Conservation (phyloP, 2,329 filamentous ascomycete species). For the Ophiobolus disseminans region DNA sequence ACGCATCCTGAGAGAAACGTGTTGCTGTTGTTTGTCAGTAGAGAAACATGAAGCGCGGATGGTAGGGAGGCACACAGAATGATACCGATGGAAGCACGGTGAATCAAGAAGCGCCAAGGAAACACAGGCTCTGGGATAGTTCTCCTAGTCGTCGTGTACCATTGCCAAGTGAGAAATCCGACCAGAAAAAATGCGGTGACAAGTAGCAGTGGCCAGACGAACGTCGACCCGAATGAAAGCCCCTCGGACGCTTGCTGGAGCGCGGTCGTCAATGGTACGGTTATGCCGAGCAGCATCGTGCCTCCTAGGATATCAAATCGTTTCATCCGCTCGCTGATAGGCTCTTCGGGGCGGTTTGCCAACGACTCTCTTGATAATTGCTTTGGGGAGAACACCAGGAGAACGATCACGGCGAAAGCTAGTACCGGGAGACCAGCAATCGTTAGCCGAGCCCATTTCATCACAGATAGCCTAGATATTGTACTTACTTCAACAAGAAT, state of each 20-base stretch:
- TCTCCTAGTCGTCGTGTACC: slow-evolving; percentile 16
- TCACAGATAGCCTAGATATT: background rate
- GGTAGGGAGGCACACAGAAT: slow-evolving; percentile 13
- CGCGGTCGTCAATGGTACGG: slow-evolving; percentile 20
- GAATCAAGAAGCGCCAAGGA: slow-evolving; percentile 20
- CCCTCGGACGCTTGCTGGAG: slow-evolving; percentile 21
- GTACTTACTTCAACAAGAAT: slow-evolving; percentile 26
- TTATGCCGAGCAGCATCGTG: slow-evolving; percentile 19
- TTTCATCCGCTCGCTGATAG: slow-evolving; percentile 1
- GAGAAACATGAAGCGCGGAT: background rate
- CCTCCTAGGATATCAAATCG: slow-evolving; percentile 21
- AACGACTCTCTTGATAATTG: slow-evolving; percentile 11
- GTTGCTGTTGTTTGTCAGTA: slow-evolving; percentile 7
- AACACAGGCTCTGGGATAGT: slow-evolving; percentile 21
- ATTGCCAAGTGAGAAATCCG: slow-evolving; percentile 22
- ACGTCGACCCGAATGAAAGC: slow-evolving; percentile 9
- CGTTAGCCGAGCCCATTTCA: slow-evolving; percentile 3
- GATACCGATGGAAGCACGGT: slow-evolving; percentile 6
- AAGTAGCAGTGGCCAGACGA: slow-evolving; percentile 20
- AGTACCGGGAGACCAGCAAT: slow-evolving; percentile 16
- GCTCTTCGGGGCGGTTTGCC: background rate
- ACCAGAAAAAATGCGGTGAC: slow-evolving; percentile 8
- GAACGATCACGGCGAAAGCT: background rate
- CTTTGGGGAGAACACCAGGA: slow-evolving; percentile 7
- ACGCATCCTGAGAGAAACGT: slow-evolving; percentile 16